Base-by-base conservation (phyloP, 1,139 yeast species). In the Tardiomyces depauwii region DNA sequence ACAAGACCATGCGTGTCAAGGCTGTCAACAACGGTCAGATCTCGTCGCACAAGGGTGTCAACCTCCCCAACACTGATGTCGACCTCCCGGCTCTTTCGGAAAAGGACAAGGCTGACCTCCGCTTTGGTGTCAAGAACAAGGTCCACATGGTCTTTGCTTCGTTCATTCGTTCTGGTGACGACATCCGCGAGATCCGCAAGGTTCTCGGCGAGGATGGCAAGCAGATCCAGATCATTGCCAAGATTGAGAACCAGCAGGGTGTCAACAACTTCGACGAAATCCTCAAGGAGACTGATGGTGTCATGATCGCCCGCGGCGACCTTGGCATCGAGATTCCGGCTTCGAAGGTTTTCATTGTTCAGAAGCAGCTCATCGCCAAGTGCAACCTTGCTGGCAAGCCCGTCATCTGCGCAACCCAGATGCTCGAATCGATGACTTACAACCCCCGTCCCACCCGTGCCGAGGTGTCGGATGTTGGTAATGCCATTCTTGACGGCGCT, bases 391-490 rank as follows among this genome's bases (percentile, higher is more conserved):
- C 96, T 58, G 99, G 97, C 67, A 91, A 93, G 80, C 98, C 99
- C 65, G 97, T 88, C 59, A 88, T 91, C 67, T 93, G 98, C 76
- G 99, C 99, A 56, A 91, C 99, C 57, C 99, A 91, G 76, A 91
- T 91, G 98, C 83, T 91, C 71, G 99, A 91, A 74, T 87, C 96
- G 51, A 91, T 91, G 99, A 91, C 97, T 51, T 87, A 83, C 74
- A 93, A 91, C 82, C 99, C 99, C 68, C 84, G 98, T 73, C 98
- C 99, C 71, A 91, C 99, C 67, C 86, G 99, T 76, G 99, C 99
- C 59, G 99, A 91, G 76, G 97, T 91, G 54, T 83, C 95, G 48
- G 99, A 91, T 71, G 98, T 93, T 55, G 98, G 98, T 74, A 91
- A 91, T 71, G 98, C 98, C 60, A 84, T 93, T 60, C 80, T 91